These are phyloP conservation scores for Cryptosporidium bovis DNA, from an alignment of 169 alveolate species.

Conservation along the genomic window DNA sequence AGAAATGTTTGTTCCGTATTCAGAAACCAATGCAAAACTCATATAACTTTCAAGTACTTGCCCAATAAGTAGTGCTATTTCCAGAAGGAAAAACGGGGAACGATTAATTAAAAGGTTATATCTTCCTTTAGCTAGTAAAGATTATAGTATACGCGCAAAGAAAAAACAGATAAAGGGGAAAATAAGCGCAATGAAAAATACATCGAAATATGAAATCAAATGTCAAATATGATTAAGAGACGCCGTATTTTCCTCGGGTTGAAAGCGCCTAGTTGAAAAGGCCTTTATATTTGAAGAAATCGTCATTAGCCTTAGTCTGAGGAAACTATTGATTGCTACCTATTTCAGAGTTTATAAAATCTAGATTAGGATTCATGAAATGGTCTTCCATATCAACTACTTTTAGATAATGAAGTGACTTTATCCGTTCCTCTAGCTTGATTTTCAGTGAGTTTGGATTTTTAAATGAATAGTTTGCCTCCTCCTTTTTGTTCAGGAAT, in stretches of 20 bases:
- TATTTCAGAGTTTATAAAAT: neutral
- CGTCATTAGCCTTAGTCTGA: too few relatives aligned
- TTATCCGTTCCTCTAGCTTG: neutral
- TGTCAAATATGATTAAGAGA: conserved; percentile 44
- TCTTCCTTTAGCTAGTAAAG: too few relatives aligned
- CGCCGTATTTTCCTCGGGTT: conserved; percentile 60
- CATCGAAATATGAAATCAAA: neutral
- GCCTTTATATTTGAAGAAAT: conserved; percentile 1
- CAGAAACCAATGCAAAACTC: conserved; percentile 1
- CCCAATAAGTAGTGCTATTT: neutral
- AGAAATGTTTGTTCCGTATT: neutral
- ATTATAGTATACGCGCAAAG: too few relatives aligned
- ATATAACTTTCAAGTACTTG: conserved; percentile 10
- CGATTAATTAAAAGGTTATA: neutral
- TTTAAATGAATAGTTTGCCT: neutral
- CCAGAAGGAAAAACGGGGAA: neutral
- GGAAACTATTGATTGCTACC: neutral
- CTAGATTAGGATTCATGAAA: conserved; percentile 8
- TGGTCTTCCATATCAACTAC: conserved; percentile 48
- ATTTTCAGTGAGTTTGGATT: neutral
- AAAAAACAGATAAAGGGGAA: too few relatives aligned
- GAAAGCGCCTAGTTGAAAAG: conserved; percentile 23
- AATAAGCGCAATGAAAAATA: too few relatives aligned
- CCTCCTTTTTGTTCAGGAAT: neutral
- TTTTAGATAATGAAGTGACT: neutral